Percentiles rank a stretch among this genome's conserved stretches.
Evolutionary conservation across 345 rosid genomes (phyloP).

Genomic region (Citrus reticulata): DNA sequence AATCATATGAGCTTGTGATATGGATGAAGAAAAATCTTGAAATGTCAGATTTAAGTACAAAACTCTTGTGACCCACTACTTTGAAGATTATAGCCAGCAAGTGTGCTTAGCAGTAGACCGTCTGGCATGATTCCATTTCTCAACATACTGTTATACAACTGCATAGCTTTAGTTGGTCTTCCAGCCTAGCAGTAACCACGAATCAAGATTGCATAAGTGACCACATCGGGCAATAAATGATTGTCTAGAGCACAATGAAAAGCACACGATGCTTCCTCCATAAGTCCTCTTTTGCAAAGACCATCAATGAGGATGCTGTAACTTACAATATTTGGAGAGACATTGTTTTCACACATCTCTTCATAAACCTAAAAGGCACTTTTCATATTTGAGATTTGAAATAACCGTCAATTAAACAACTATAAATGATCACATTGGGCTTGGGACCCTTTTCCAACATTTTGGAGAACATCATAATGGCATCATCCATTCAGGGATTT

Average conservation of each 20-base stretch:
- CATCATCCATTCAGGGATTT: constrained; percentile 27
- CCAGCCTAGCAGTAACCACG: constrained; percentile 50
- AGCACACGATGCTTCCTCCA: constrained; percentile 34
- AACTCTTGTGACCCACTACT: background rate
- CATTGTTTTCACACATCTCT: constrained; percentile 43
- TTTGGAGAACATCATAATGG: constrained; percentile 29
- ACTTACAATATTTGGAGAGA: constrained; percentile 44
- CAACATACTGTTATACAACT: constrained; percentile 36
- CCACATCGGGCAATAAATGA: constrained; percentile 42
- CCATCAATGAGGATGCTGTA: constrained; percentile 50
- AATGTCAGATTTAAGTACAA: background rate
- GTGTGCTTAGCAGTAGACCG: constrained; percentile 26
- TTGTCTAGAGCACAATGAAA: constrained; percentile 34
- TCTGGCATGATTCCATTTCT: constrained; percentile 39
- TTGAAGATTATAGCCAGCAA: constrained; percentile 31
- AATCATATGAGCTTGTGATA: background rate
- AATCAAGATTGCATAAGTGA: constrained; percentile 42
- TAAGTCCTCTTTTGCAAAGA: constrained; percentile 43
- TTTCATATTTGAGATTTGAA: constrained; percentile 35
- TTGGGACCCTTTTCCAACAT: constrained; percentile 37
- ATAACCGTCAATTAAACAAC: constrained; percentile 45
- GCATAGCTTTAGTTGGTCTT: constrained; percentile 37
- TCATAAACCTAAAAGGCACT: constrained; percentile 38
- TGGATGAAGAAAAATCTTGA: background rate
- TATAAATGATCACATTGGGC: constrained; percentile 46